phyloP scores from a whole-genome alignment of 495 filamentous ascomycete species.

The Neohortaea acidophila region DNA sequence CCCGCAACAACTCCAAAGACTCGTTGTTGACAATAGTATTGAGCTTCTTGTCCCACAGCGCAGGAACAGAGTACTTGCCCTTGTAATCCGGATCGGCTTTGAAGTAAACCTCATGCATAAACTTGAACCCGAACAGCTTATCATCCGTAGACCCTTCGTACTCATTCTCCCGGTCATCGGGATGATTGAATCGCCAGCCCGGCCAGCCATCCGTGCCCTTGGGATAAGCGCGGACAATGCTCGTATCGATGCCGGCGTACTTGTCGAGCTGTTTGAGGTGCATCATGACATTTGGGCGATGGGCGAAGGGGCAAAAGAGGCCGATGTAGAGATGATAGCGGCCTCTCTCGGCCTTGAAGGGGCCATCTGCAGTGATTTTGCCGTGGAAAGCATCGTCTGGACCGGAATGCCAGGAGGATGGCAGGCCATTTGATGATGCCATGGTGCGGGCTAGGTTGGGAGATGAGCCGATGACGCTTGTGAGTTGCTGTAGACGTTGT shows the following conservation, averaged over 20 bases:
- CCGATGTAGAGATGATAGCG: constrained; percentile 30
- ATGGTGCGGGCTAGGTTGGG: not conserved
- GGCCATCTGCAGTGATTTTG: constrained; percentile 22
- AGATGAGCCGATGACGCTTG: not conserved
- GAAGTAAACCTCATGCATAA: constrained; percentile 40
- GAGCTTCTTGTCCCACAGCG: constrained; percentile 41
- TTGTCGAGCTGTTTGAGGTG: constrained; percentile 24
- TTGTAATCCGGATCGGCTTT: constrained; percentile 35
- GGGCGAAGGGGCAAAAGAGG: constrained; percentile 40
- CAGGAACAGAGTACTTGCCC: constrained; percentile 39
- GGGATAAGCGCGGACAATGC: constrained; percentile 29
- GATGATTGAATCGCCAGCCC: constrained; percentile 34
- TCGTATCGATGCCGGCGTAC: constrained; percentile 22
- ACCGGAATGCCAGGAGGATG: constrained; percentile 9
- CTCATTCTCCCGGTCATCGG: constrained; percentile 27
- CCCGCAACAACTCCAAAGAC: constrained; percentile 37
- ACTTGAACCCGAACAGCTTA: constrained; percentile 34
- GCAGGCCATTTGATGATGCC: constrained; percentile 3
- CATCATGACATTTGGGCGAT: constrained; percentile 31
- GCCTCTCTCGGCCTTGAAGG: constrained; percentile 24
- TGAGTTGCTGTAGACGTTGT: not conserved
- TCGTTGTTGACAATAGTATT: constrained; percentile 39
- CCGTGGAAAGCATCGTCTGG: constrained; percentile 25
- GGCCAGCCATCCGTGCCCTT: constrained; percentile 33
- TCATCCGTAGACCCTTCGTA: constrained; percentile 39